These are phyloP conservation scores for Coemansia asiatica DNA, from an alignment of 192 early-diverging fungal species.

Conservation along the genomic window DNA sequence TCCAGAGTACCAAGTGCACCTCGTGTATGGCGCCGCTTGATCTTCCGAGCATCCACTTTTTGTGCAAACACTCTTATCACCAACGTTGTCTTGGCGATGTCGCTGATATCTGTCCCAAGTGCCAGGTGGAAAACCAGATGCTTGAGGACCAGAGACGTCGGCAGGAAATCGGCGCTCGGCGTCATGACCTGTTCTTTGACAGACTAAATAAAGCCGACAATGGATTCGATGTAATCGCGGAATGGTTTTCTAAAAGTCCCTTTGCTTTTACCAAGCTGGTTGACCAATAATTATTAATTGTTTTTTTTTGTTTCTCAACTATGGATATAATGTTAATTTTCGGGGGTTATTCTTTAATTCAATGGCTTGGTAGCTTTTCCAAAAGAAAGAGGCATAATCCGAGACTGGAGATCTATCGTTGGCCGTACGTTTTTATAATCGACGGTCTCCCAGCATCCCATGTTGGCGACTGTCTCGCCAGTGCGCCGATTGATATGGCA, in stretches of 20 bases:
- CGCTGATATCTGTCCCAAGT: slow-evolving; percentile 67
- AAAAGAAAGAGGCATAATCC: slow-evolving; percentile 46
- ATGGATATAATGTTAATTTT: background rate
- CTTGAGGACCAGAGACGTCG: slow-evolving; percentile 74
- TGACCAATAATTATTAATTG: slow-evolving; percentile 26
- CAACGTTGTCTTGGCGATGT: slow-evolving; percentile 70
- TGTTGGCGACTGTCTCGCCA: slow-evolving; percentile 25
- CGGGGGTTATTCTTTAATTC: no score
- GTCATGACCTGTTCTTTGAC: slow-evolving; percentile 79
- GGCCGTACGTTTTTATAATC: slow-evolving; percentile 44
- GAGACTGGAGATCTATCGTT: slow-evolving; percentile 32
- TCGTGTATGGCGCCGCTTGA: slow-evolving; percentile 74
- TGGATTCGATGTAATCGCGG: slow-evolving; percentile 84
- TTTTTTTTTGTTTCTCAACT: background rate
- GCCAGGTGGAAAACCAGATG: slow-evolving; percentile 79
- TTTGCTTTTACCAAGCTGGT: slow-evolving; percentile 56
- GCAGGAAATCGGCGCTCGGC: slow-evolving; percentile 74
- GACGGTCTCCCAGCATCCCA: slow-evolving; percentile 29
- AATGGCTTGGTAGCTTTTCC: slow-evolving; percentile 43
- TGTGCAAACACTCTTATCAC: slow-evolving; percentile 96
- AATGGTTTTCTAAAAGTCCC: slow-evolving; percentile 89
- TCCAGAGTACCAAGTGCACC: slow-evolving; percentile 78
- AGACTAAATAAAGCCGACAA: slow-evolving; percentile 75
- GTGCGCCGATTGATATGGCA: slow-evolving; percentile 40
- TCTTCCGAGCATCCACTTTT: slow-evolving; percentile 87